Conservation (phyloP, 2,329 filamentous ascomycete genomes). For the Apiospora rasikravindrae region DNA sequence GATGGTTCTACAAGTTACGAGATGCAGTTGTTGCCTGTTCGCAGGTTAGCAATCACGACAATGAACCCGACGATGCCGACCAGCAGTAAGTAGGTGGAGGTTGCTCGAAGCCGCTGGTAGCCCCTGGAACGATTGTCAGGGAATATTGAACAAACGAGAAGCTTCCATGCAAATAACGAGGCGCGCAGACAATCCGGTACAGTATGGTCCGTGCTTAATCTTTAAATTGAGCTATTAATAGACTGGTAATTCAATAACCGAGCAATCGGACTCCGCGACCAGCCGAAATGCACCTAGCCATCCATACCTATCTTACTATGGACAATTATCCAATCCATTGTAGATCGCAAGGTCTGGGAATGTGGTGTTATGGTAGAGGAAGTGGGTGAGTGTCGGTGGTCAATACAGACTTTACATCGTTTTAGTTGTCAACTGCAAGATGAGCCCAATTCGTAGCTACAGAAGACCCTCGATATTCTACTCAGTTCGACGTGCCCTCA, state of each 20-base stretch:
- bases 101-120: conserved; percentile 5
- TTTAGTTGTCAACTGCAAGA: neutral
- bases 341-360: too few relatives aligned
- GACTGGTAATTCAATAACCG: neutral
- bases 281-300: neutral
- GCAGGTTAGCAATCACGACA: conserved; percentile 14
- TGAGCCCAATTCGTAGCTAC: neutral
- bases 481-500: too few relatives aligned
- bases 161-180: neutral
- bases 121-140: neutral
- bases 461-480: too few relatives aligned
- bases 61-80: neutral
- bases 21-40: conserved; percentile 18
- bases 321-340: too few relatives aligned
- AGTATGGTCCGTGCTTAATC: neutral
- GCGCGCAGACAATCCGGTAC: rapidly evolving
- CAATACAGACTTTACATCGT: neutral
- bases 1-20: conserved; percentile 21
- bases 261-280: neutral
- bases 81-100: neutral
- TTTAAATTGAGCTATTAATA: neutral
- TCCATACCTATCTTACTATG: neutral
- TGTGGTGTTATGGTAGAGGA: neutral
- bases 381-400: neutral
- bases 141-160: neutral